phyloP scores from a whole-genome alignment of 1,284 basidiomycete species.

The Ganoderma resinaceum region DNA sequence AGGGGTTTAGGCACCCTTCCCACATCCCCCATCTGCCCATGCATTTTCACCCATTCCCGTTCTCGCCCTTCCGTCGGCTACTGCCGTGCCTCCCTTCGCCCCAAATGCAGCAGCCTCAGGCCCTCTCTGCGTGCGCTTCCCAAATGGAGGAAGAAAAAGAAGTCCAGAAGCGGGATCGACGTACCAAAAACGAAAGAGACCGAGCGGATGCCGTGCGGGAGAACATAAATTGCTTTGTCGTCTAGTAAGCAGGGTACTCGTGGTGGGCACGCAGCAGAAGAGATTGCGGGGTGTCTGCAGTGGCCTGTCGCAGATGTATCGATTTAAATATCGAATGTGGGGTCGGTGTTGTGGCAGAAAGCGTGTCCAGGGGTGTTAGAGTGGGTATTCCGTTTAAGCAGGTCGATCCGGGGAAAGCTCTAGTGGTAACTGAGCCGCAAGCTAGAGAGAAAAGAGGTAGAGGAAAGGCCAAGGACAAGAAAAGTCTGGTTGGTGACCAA shows the following conservation, averaged over 20 bases:
- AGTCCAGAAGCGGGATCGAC: conserved; percentile 11
- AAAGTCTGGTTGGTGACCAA: neutral
- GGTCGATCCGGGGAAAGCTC: neutral
- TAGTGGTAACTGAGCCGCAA: neutral
- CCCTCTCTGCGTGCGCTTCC: neutral
- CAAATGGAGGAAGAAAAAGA: neutral
- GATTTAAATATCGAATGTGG: neutral
- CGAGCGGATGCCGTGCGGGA: conserved; percentile 25
- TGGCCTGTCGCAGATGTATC: neutral
- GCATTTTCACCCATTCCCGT: neutral
- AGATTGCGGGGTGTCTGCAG: conserved; percentile 6
- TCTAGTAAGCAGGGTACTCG: conserved; percentile 4
- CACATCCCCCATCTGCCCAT: neutral
- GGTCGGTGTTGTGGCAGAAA: neutral
- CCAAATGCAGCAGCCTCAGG: neutral
- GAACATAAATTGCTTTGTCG: conserved; percentile 24
- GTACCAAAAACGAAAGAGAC: conserved; percentile 28
- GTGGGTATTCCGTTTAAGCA: conserved; percentile 6
- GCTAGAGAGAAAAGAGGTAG: neutral
- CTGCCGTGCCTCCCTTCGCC: neutral
- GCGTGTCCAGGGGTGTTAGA: conserved; percentile 9
- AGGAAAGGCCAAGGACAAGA: neutral
- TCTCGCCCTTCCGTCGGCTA: neutral
- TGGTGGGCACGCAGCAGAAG: conserved; percentile 6
- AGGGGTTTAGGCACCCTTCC: neutral